Base-by-base conservation (phyloP, 441 rosid species). In the Viola pubescens region DNA sequence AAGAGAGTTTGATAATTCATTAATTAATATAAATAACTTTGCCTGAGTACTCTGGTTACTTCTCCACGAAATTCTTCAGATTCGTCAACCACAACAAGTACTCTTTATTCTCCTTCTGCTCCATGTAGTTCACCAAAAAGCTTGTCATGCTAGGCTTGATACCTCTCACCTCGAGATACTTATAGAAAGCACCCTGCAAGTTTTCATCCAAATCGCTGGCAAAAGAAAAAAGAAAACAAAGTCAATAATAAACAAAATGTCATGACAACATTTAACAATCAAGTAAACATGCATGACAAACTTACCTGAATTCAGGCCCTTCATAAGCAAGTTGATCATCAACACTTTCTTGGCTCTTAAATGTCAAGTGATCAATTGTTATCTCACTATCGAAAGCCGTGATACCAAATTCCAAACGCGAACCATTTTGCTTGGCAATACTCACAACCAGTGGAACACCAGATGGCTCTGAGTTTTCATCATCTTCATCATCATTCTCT, bases 121-220 rank as follows among this genome's bases (percentile, higher is more conserved):
- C 59, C 80, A 78, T 78, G 67, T 85, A 84, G 62, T 70, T 83
- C 0, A 75, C 71, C 75, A 88, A 58, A 76, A 80, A 79, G 76
- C 72, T 77, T 7, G 83, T 74, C 37, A 73, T 76, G 78, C 81
- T 79, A 11, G 94, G 75, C 58, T 76, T 82, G 75, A 91, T 84
- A 58, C 97, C 97, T 70, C 96, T 80, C 40, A 79, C 74, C 73
- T 82, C 96, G 1, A 91, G 70, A 68, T 79, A 88, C 73, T 81
- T 83, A 55, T 77, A 74, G 70, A 91, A 86, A 48, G 86, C 88
- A 73, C 83, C 86, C 77, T 84, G 89, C 78, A 90, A 62, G 63
- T 84, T 84, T 77, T 82, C 91, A 66, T 84, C 95, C 82, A 87
- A 77, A 68, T 84, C 91, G 10, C 96, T 86, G 78, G 19, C 58